A percentile compares a stretch with the other conserved stretches of the same genome.
phyloP scores from a whole-genome alignment of 768 basidiomycete species.

The Serendipita vermifera region DNA sequence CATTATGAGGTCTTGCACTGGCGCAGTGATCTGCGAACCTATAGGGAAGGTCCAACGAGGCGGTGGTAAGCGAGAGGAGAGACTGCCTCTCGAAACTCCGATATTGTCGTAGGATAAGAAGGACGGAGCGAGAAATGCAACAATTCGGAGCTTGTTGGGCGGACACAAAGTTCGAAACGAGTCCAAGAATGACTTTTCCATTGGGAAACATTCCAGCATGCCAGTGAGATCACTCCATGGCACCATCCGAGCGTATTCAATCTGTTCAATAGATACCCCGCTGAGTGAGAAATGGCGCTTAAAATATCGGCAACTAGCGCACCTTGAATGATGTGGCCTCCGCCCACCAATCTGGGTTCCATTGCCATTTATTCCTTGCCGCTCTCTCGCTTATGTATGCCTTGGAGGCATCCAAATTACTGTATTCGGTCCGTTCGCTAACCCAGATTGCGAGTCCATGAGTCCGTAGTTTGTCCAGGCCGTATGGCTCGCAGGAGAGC shows the following conservation, averaged over 20 bases:
- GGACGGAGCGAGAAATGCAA: slow-evolving; percentile 1
- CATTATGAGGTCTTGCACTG: background rate
- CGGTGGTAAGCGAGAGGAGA: background rate
- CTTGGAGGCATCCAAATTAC: background rate
- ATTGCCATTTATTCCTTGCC: background rate
- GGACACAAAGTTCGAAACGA: background rate
- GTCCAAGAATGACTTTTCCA: background rate
- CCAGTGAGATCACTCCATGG: slow-evolving; percentile 2
- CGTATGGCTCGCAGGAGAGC: slow-evolving; percentile 7
- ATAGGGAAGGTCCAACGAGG: slow-evolving; percentile 2
- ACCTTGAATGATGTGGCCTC: slow-evolving; percentile 4
- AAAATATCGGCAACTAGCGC: no score
- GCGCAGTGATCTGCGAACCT: background rate
- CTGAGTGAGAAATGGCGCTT: no score
- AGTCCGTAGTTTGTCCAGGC: background rate
- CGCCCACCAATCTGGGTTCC: slow-evolving; percentile 8
- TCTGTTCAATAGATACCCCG: no score
- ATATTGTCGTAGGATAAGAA: slow-evolving; percentile 5
- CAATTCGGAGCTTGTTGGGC: slow-evolving; percentile 4
- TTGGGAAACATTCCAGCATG: slow-evolving; percentile 6
- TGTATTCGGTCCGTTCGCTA: slow-evolving; percentile 3
- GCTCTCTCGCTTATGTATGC: background rate
- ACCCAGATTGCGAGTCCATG: slow-evolving; percentile 8
- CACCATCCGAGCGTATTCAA: background rate
- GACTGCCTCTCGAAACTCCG: background rate